Evolutionary conservation across 345 rosid species (phyloP), one percentile per base, ranked within the genome.

Genomic region (Eucalyptus pumila): DNA sequence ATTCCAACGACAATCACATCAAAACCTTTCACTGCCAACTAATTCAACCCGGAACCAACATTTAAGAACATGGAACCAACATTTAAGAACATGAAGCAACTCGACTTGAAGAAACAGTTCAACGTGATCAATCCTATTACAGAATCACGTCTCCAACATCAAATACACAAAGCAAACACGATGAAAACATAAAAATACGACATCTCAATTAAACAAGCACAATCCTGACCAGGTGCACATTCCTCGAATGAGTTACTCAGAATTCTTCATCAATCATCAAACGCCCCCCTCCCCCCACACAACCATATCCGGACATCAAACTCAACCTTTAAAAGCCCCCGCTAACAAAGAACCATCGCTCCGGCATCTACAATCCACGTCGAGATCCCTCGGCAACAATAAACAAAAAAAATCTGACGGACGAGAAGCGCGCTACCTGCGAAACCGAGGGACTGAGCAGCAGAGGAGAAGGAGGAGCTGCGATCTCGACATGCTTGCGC

Each of bases 281-380:
- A 67, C 12, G 2, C 27, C 2, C 54, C 2, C 3, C 7, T 3
- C 16, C 17, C 19, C 2, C 4, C 11, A 11, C 1, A 3, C 0
- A 3, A 5, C 51, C 14, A 19, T 2, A 52, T 52, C 58, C 4
- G 19, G 58, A 52, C 23, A 54, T 54, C 58, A 54, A 54, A 54
- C 11, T 54, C 26, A 8, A 54, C 58, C 58, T 52, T 19, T 19
- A 16, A 54, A 54, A 8, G 27, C 12, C 26, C 60, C 11, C 60
- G 2, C 60, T 54, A 54, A 54, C 56, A 54, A 21, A 23, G 27
- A 23, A 54, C 60, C 5, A 23, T 54, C 60, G 23, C 56, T 52
- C 56, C 4, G 24, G 56, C 56, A 62, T 65, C 76, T 7, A 65
- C 40, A 69, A 65, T 30, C 34, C 72, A 30, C 72, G 72, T 65